A percentile compares a stretch with the other conserved stretches of the same genome.
Conservation (phyloP, 176 grass and related monocot species). For the Carex parvula region DNA sequence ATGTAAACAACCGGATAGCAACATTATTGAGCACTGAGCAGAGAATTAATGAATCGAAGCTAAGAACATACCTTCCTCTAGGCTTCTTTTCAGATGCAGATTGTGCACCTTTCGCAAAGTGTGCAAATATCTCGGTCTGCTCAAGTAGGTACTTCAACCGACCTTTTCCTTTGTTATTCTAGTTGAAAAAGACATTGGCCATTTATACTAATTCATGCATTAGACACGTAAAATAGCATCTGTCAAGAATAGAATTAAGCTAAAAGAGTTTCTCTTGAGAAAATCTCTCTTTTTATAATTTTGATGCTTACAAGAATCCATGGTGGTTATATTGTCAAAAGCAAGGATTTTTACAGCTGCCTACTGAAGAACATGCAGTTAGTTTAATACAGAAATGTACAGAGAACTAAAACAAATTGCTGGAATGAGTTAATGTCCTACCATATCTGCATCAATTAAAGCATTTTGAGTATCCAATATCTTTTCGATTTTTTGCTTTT, state of each 20-base stretch:
- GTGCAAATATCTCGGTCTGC: constrained; percentile 92
- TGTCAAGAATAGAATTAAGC: not conserved
- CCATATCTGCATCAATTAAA: constrained; percentile 85
- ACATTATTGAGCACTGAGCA: not conserved
- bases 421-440: constrained; percentile 19
- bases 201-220: not conserved
- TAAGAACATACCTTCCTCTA: constrained; percentile 53
- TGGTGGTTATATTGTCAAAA: not conserved
- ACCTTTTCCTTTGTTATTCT: constrained; percentile 92
- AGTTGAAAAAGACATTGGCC: constrained; percentile 1
- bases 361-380: not conserved
- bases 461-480: constrained; percentile 78
- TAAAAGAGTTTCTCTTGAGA: not conserved
- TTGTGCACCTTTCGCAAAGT: constrained; percentile 74
- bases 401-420: not conserved
- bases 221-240: not conserved
- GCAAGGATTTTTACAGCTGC: not conserved
- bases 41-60: constrained; percentile 3
- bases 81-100: constrained; percentile 70
- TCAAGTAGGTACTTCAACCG: constrained; percentile 82
- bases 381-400: not conserved
- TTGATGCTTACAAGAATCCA: not conserved
- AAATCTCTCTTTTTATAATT: not conserved
- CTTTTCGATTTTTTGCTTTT: constrained; percentile 78
- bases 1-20: constrained; percentile 6